Evolutionary conservation across 2,329 filamentous ascomycete species (phyloP).

Genomic region (Ceratocystis lukuohia): DNA sequence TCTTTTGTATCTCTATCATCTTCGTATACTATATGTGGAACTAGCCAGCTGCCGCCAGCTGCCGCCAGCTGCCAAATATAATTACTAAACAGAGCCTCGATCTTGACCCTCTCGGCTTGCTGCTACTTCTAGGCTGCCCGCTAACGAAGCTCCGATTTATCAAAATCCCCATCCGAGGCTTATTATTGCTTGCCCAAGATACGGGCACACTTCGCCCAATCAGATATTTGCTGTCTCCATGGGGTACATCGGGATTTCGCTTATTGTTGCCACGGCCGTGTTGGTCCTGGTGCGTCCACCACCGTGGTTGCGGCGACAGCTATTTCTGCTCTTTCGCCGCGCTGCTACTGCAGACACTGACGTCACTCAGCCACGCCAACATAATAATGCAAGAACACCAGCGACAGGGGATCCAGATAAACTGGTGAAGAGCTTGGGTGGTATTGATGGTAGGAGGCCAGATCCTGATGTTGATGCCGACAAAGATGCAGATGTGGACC

Average conservation of each 20-base stretch:
- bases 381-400: too few species aligned
- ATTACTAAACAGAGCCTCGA: too few species aligned
- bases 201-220: not conserved
- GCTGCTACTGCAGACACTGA: not conserved
- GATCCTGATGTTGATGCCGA: not conserved
- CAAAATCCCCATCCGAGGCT: not conserved
- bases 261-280: slow-evolving; percentile 47
- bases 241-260: slow-evolving; percentile 46
- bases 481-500: slow-evolving; percentile 27
- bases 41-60: not conserved
- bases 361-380: not conserved
- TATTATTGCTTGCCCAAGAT: too few species aligned
- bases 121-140: too few species aligned
- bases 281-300: slow-evolving; percentile 43
- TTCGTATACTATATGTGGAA: not conserved
- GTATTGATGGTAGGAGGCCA: too few species aligned
- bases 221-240: slow-evolving; percentile 27
- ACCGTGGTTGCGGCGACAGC: slow-evolving; percentile 32
- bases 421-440: too few species aligned
- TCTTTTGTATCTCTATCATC: not conserved
- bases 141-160: too few species aligned
- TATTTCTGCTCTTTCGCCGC: slow-evolving; percentile 25
- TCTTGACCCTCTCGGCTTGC: too few species aligned
- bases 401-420: too few species aligned
- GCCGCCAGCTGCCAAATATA: not conserved